Evolutionary conservation across 306 rosid genomes (phyloP).

Genomic region (Pyrus betulifolia): DNA sequence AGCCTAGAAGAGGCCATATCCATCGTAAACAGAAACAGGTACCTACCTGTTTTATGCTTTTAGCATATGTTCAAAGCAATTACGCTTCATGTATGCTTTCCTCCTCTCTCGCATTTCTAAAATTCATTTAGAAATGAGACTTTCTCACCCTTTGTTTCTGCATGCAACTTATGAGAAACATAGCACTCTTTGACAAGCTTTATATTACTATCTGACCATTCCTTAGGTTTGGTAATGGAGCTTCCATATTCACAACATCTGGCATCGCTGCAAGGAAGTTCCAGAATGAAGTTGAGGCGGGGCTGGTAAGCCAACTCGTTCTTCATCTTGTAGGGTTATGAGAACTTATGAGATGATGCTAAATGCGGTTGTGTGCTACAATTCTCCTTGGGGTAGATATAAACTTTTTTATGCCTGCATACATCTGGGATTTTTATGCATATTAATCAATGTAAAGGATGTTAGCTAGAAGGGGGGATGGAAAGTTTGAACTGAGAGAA

Average conservation of each 20-base stretch:
- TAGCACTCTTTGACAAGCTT: not conserved
- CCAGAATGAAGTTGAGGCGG: conserved; percentile 54
- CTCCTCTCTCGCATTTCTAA: not conserved
- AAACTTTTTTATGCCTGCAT: not conserved
- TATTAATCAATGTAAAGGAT: not conserved
- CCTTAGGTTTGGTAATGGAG: conserved; percentile 38
- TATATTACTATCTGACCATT: not conserved
- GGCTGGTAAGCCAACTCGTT: conserved; percentile 28
- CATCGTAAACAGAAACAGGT: conserved; percentile 61
- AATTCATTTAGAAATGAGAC: not conserved
- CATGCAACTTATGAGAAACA: not conserved
- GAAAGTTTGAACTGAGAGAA: not conserved
- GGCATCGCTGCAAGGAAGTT: conserved; percentile 47
- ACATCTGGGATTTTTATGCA: not conserved
- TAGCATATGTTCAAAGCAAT: not conserved
- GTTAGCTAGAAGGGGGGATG: not conserved
- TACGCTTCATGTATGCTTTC: not conserved
- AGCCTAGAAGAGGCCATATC: conserved; percentile 62
- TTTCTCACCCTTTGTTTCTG: not conserved
- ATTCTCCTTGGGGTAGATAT: not conserved
- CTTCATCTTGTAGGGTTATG: conserved; percentile 5
- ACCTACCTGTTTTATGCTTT: not conserved
- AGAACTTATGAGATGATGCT: not conserved
- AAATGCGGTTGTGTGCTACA: not conserved
- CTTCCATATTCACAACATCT: conserved; percentile 57